Evolutionary conservation across 192 early-diverging fungal species (phyloP).

Genomic region (Backusella macrospora): DNA sequence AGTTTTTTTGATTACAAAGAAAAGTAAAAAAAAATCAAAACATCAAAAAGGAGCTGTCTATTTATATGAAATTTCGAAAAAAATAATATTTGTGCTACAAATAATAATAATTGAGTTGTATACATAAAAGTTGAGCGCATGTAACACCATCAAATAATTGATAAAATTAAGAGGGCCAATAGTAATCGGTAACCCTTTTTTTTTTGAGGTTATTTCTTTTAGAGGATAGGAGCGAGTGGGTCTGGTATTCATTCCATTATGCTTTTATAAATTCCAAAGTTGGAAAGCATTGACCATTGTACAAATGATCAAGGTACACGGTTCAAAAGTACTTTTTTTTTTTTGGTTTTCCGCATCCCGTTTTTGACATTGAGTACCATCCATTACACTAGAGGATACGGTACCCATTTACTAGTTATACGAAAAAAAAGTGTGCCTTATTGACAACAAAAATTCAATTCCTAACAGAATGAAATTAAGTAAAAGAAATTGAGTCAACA

Average conservation of each 20-base stretch:
- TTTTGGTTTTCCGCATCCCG: background rate
- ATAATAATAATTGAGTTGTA: no score
- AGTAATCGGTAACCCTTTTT: no score
- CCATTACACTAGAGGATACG: conserved; percentile 8
- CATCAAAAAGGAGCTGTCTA: no score
- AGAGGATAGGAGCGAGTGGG: background rate
- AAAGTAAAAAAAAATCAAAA: no score
- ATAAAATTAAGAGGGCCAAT: no score
- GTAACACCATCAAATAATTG: no score
- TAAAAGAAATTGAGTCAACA: background rate
- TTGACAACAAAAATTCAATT: background rate
- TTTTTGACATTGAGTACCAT: background rate
- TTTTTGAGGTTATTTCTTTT: no score
- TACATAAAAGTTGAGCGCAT: no score
- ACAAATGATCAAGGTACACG: background rate
- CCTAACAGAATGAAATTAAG: background rate
- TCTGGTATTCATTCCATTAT: no score
- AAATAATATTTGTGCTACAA: no score
- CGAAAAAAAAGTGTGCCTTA: background rate
- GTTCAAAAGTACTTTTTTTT: background rate
- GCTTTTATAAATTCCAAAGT: background rate
- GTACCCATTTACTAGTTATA: background rate
- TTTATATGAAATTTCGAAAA: no score
- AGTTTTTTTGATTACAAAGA: no score
- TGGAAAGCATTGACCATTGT: conserved; percentile 8